phyloP scores from a whole-genome alignment of 2,329 filamentous ascomycete genomes.

The Ophiostoma sp. region DNA sequence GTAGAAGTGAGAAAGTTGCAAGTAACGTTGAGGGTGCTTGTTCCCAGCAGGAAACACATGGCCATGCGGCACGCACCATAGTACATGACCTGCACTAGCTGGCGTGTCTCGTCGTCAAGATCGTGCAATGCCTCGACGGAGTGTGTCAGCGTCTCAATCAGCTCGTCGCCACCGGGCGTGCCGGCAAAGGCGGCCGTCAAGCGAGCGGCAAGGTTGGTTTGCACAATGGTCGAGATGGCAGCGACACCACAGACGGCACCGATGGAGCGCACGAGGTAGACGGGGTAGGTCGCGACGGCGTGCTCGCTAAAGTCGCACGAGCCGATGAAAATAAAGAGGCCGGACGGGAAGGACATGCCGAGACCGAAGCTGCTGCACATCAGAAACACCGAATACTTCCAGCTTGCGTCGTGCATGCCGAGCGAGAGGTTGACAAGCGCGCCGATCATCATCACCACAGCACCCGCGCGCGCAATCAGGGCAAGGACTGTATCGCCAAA shows the following conservation, averaged over 20 bases:
- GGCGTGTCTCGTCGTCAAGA: conserved; percentile 13
- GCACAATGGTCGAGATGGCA: conserved; percentile 21
- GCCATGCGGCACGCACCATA: conserved; percentile 22
- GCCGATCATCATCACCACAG: conserved; percentile 48
- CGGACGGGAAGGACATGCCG: conserved; percentile 23
- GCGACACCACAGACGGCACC: conserved; percentile 23
- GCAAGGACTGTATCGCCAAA: conserved; percentile 44
- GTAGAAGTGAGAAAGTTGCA: conserved; percentile 17
- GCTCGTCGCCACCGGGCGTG: conserved; percentile 13
- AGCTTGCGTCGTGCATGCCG: conserved; percentile 44
- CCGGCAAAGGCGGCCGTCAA: conserved; percentile 16
- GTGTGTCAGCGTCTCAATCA: conserved; percentile 21
- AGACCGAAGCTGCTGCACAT: conserved; percentile 24
- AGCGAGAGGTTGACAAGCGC: conserved; percentile 39
- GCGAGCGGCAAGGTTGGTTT: conserved; percentile 5
- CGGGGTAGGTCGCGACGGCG: conserved; percentile 21
- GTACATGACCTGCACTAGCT: conserved; percentile 20
- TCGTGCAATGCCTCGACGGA: conserved; percentile 21
- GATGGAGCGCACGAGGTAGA: conserved; percentile 22
- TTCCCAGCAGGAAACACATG: conserved; percentile 21
- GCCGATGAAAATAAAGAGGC: not conserved
- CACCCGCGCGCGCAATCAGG: conserved; percentile 47
- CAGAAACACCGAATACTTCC: conserved; percentile 41
- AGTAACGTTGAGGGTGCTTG: conserved; percentile 3
- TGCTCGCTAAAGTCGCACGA: conserved; percentile 17